Percentiles rank a stretch among this genome's conserved stretches.
phyloP scores from a whole-genome alignment of 768 basidiomycete genomes.

The Pulveroboletus ravenelii region DNA sequence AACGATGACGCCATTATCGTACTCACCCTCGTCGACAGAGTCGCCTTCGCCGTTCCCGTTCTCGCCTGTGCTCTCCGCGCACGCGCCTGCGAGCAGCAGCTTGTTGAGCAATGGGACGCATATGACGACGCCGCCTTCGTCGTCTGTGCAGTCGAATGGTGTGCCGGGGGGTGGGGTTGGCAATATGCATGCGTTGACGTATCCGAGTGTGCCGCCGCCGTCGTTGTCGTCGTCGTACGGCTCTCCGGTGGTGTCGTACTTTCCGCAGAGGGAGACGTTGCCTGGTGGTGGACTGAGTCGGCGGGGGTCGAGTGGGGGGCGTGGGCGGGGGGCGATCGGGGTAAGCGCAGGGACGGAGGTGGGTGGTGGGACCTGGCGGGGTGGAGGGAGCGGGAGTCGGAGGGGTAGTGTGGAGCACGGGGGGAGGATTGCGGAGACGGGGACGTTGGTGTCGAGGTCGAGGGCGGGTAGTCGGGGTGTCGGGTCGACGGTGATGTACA shows the following conservation, averaged over 20 bases:
- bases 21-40: conserved; percentile 61
- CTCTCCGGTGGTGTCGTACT: conserved; percentile 51
- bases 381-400: conserved; percentile 38
- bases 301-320: conserved; percentile 44
- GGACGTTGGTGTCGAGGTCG: conserved; percentile 45
- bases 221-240: conserved; percentile 77
- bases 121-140: conserved; percentile 71
- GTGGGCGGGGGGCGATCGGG: conserved; percentile 26
- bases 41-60: conserved; percentile 69
- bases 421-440: conserved; percentile 66
- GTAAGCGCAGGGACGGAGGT: conserved; percentile 2
- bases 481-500: conserved; percentile 23
- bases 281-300: conserved; percentile 53
- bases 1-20: conserved; percentile 58
- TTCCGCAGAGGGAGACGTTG: conserved; percentile 43
- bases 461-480: conserved; percentile 42
- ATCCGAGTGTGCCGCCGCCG: conserved; percentile 81
- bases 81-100: conserved; percentile 33
- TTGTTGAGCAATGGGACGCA: conserved; percentile 44
- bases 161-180: not conserved
- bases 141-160: conserved; percentile 17
- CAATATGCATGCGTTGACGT: conserved; percentile 50
- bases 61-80: conserved; percentile 52
- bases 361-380: not conserved
- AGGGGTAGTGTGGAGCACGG: conserved; percentile 59